Conservation (phyloP, 257 asterid species). For the Solanum paucissectum region DNA sequence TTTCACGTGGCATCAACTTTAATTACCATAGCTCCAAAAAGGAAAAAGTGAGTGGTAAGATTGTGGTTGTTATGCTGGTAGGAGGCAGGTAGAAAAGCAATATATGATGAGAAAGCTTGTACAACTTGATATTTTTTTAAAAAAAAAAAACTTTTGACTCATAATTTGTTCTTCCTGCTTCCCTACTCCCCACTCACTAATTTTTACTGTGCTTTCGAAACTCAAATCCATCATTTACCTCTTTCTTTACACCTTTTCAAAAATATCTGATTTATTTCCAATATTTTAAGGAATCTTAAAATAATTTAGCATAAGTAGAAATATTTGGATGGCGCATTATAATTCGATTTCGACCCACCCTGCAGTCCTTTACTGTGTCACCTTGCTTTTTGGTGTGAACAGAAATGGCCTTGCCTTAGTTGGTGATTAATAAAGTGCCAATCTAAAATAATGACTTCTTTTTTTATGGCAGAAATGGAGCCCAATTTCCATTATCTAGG, state of each 20-base stretch:
- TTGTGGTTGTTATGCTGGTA: conserved; percentile 1
- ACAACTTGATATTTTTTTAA: background rate
- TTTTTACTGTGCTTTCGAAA: background rate
- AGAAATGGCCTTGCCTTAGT: background rate
- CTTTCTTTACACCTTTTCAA: background rate
- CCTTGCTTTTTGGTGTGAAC: background rate
- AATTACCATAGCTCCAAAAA: background rate
- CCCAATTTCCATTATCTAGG: background rate
- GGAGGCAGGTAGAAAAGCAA: background rate
- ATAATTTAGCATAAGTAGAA: background rate
- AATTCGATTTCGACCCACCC: background rate
- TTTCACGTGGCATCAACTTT: background rate
- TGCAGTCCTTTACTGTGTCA: background rate
- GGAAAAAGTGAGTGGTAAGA: background rate
- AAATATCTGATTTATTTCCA: background rate
- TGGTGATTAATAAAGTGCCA: background rate
- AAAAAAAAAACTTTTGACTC: conserved; percentile 11
- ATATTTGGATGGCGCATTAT: background rate
- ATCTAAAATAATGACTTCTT: background rate
- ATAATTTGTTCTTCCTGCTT: background rate
- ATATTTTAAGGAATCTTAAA: background rate
- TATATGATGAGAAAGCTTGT: background rate
- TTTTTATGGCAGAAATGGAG: background rate
- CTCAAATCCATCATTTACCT: background rate
- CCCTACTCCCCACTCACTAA: background rate